phyloP scores from a whole-genome alignment of 1,284 basidiomycete genomes.

The Sphagnurus paluster region DNA sequence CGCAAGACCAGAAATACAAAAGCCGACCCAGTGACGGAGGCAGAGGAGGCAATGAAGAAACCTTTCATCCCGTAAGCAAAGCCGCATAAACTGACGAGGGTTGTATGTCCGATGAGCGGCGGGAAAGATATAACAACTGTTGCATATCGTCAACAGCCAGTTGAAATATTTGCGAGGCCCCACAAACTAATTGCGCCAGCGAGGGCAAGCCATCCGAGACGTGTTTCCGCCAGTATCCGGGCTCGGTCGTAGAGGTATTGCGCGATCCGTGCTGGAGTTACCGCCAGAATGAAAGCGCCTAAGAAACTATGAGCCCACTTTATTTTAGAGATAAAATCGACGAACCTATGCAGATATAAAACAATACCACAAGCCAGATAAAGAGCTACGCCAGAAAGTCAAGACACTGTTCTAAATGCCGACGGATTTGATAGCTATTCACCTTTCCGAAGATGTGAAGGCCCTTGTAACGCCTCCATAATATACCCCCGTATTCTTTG shows the following conservation, averaged over 20 bases:
- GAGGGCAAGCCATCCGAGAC: constrained; percentile 64
- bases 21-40: constrained; percentile 66
- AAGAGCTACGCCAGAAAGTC: constrained; percentile 25
- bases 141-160: constrained; percentile 11
- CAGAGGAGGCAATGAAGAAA: constrained; percentile 62
- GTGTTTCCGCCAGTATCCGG: constrained; percentile 57
- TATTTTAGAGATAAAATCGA: constrained; percentile 3
- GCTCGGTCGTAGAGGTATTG: constrained; percentile 73
- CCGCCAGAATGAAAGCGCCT: constrained; percentile 47
- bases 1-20: constrained; percentile 65
- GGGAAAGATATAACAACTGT: constrained; percentile 72
- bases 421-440: constrained; percentile 12
- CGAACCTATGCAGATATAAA: constrained; percentile 43
- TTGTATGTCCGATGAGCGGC: constrained; percentile 77
- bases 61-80: constrained; percentile 82
- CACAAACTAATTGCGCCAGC: constrained; percentile 49
- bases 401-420: not conserved
- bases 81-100: constrained; percentile 64
- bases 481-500: constrained; percentile 32
- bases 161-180: constrained; percentile 25
- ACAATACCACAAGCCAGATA: constrained; percentile 43
- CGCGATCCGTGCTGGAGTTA: constrained; percentile 64
- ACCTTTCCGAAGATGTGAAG: constrained; percentile 54
- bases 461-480: constrained; percentile 41
- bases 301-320: constrained; percentile 13